Percentiles rank a stretch among this genome's conserved stretches.
Conservation (phyloP, 495 filamentous ascomycete genomes). For the Trichoderma erinaceum region DNA sequence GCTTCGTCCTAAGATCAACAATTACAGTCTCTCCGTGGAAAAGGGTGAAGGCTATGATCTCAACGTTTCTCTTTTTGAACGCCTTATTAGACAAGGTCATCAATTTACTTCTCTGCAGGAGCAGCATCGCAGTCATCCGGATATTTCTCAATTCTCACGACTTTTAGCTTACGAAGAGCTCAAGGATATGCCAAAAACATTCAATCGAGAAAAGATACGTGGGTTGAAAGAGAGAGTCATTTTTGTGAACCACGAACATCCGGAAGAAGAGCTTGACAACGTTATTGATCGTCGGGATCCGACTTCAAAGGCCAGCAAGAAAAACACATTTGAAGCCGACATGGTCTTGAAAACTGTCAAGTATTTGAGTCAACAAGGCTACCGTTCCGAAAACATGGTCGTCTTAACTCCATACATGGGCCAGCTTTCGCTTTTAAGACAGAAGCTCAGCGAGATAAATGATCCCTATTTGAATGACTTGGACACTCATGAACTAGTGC, state of each 20-base stretch:
- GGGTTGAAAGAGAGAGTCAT: constrained; percentile 59
- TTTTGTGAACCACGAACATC: constrained; percentile 58
- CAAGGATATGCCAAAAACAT: constrained; percentile 50
- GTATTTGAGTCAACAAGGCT: constrained; percentile 73
- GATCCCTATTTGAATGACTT: constrained; percentile 61
- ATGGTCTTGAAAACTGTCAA: constrained; percentile 62
- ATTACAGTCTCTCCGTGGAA: constrained; percentile 58
- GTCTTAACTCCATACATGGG: constrained; percentile 71
- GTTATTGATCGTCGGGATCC: constrained; percentile 50
- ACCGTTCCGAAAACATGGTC: constrained; percentile 58
- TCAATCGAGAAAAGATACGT: constrained; percentile 40
- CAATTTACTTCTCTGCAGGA: constrained; percentile 51
- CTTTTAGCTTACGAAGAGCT: constrained; percentile 60
- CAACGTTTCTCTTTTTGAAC: constrained; percentile 67
- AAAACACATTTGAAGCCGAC: constrained; percentile 62
- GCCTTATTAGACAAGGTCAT: constrained; percentile 51
- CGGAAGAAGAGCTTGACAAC: constrained; percentile 39
- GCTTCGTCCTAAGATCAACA: constrained; percentile 64
- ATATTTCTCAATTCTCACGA: constrained; percentile 59
- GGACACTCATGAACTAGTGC: constrained; percentile 60
- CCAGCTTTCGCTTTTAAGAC: constrained; percentile 55
- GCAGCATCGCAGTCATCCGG: constrained; percentile 67
- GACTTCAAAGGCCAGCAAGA: constrained; percentile 45
- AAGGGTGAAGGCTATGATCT: constrained; percentile 64
- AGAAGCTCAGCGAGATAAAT: constrained; percentile 47